phyloP scores from a whole-genome alignment of 2,329 filamentous ascomycete genomes.

The Didymellaceae sp. region DNA sequence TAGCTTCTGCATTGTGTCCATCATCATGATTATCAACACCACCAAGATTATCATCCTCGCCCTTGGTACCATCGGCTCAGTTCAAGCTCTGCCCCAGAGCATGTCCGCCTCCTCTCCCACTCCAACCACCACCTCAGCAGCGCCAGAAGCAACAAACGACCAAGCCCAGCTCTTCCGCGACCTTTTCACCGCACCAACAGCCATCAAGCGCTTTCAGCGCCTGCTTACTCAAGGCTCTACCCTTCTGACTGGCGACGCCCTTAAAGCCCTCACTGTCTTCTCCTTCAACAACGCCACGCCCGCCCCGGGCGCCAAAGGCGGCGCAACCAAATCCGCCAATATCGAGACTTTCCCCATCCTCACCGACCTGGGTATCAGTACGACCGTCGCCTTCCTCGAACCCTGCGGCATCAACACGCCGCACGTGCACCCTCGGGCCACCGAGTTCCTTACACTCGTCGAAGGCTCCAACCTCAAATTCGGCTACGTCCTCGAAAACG shows the following conservation, averaged over 20 bases:
- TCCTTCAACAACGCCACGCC: conserved; percentile 57
- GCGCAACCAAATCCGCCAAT: conserved; percentile 41
- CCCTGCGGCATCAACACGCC: conserved; percentile 58
- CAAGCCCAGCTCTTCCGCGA: conserved; percentile 37
- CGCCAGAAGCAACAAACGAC: conserved; percentile 25
- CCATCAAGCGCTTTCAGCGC: conserved; percentile 49
- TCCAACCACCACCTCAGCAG: conserved; percentile 19
- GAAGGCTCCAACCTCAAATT: conserved; percentile 50
- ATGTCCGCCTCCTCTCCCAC: conserved; percentile 15
- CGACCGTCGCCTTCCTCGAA: conserved; percentile 49
- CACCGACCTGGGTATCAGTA: conserved; percentile 47
- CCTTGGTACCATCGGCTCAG: conserved; percentile 39
- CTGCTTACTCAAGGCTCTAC: conserved; percentile 42
- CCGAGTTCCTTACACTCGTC: conserved; percentile 56
- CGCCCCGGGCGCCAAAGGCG: conserved; percentile 61
- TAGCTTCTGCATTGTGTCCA: conserved; percentile 21
- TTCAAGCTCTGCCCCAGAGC: conserved; percentile 40
- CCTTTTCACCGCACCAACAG: conserved; percentile 42
- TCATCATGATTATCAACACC: conserved; percentile 47
- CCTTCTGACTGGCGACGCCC: conserved; percentile 40
- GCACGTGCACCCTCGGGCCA: conserved; percentile 57
- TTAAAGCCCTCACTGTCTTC: conserved; percentile 65
- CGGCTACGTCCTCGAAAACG: conserved; percentile 57
- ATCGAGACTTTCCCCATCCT: conserved; percentile 50
- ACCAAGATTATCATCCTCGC: conserved; percentile 43